These are phyloP conservation scores for Euphorbia tirucalli DNA, from an alignment of 345 rosid genomes.

Conservation along the genomic window DNA sequence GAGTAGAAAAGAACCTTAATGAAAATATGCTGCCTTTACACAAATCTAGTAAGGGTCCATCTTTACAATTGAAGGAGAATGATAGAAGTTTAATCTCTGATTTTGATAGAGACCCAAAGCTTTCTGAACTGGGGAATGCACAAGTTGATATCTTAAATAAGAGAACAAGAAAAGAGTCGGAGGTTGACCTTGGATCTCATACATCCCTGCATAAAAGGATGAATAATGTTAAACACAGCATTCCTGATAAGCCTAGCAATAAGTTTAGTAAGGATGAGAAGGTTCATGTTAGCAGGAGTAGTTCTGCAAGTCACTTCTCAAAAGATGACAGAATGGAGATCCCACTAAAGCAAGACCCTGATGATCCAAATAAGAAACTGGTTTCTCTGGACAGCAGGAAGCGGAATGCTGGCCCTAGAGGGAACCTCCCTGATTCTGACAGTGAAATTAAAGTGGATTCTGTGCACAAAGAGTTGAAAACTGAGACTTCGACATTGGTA, in stretches of 20 bases:
- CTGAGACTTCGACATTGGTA: constrained; percentile 13
- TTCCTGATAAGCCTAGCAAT: constrained; percentile 21
- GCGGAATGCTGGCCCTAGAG: constrained; percentile 13
- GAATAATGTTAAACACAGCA: constrained; percentile 8
- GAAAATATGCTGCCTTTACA: constrained; percentile 13
- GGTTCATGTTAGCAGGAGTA: constrained; percentile 16
- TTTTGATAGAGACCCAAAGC: constrained; percentile 24
- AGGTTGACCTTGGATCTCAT: constrained; percentile 14
- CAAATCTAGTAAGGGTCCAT: constrained; percentile 20
- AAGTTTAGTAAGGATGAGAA: constrained; percentile 27
- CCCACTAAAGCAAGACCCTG: constrained; percentile 25
- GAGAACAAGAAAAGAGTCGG: constrained; percentile 20
- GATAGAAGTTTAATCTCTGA: constrained; percentile 24
- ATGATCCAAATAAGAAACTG: constrained; percentile 25
- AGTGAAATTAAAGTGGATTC: constrained; percentile 21
- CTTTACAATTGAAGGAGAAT: constrained; percentile 21
- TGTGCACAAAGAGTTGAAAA: constrained; percentile 23
- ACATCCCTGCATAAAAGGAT: constrained; percentile 11
- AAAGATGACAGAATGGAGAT: constrained; percentile 26
- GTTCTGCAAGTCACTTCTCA: constrained; percentile 18
- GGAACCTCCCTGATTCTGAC: constrained; percentile 26
- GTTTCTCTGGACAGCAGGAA: constrained; percentile 13
- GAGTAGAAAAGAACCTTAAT: constrained; percentile 13
- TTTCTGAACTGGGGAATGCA: constrained; percentile 17
- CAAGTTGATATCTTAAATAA: constrained; percentile 22